Conservation (phyloP, 805 yeast species). For the Nakazawaea molendinolei region DNA sequence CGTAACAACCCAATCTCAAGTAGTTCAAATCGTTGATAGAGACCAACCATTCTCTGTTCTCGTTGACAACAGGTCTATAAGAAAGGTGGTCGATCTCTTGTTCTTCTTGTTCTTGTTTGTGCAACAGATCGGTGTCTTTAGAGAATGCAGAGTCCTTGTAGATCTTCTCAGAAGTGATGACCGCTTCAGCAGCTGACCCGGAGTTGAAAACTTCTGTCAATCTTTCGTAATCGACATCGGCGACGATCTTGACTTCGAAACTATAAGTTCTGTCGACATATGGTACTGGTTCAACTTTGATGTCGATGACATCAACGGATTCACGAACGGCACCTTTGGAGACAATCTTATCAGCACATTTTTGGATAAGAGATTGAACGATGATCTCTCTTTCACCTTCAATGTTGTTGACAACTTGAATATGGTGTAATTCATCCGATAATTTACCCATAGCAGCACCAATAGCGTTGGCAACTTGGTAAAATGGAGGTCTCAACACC, state of each 20-base stretch:
- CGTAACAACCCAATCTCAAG: constrained; percentile 36
- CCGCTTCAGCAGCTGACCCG: constrained; percentile 7
- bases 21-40: constrained; percentile 34
- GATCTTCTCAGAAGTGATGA: constrained; percentile 9
- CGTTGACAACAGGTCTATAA: constrained; percentile 26
- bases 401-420: constrained; percentile 6
- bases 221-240: constrained; percentile 35
- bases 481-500: constrained; percentile 34
- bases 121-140: constrained; percentile 8
- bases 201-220: constrained; percentile 13
- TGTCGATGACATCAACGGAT: constrained; percentile 20
- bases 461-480: constrained; percentile 42
- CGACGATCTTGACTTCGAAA: constrained; percentile 33
- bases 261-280: constrained; percentile 28
- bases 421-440: constrained; percentile 22
- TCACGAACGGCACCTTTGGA: constrained; percentile 22
- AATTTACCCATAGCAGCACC: constrained; percentile 45
- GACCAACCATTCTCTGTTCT: constrained; percentile 30
- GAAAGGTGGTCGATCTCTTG: constrained; percentile 19
- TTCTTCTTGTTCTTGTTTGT: constrained; percentile 5
- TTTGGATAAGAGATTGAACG: constrained; percentile 15
- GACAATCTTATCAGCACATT: constrained; percentile 16
- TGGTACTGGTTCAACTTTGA: constrained; percentile 25
- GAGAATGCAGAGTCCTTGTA: constrained; percentile 14
- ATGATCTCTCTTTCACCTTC: constrained; percentile 16